Base-by-base conservation (phyloP, 768 basidiomycete species). In the Hortiboletus flavorubellus region DNA sequence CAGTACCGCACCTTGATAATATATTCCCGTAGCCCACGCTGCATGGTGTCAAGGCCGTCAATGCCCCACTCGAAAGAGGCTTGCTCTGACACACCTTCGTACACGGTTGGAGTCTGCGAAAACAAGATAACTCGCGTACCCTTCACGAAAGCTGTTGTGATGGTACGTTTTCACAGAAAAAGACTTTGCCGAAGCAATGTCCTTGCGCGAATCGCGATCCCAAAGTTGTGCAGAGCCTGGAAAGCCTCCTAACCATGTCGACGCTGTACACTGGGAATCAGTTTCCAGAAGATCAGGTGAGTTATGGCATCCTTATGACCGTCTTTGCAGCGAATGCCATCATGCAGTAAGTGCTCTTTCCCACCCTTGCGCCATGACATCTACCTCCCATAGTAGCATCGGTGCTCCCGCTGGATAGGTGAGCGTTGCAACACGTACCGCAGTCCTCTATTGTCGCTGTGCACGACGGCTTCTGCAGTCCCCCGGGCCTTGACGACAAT, bases 371-470 rank as follows among this genome's bases (percentile, higher is more conserved):
- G 8, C 18, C n/a, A 21, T 14, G 7, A n/a, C 30, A 18, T 21
- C n/a, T 45, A 5, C 45, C 29, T 52, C 41, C 4, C 35, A 54
- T 53, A 50, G 30, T 42, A 96, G 94, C 66, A 86, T 94, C 67
- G 96, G 97, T 48, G 97, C 97, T 1, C 96, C 97, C 5, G 96
- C 97, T 3, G 96, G 96, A 44, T 97, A 96, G 9, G 98, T 98
- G 93, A 98, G 98, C 68, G 95, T 96, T 2, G 97, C 96, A 0
- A 97, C 93, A 1, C 89, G 96, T 40, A 88, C 94, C 29, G 93
- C 92, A 8, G 93, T 91, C 21, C 87, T 96, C 11, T 98, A 93
- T 75, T 98, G 94, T 98, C 39, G 93, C 87, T 0, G 83, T 99
- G 54, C 86, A 96, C 76, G 98, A 98, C 67, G 96, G 97, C 15